phyloP scores from a whole-genome alignment of 176 grass and related monocot genomes.

The Sorghum bicolor region Sorghum_bicolor_NCBIv3 NC_012876.2:2693001-2693500 shows the following conservation, averaged over 20 bases:
- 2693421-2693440: background rate
- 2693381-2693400: background rate
- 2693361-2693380: no score
- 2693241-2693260: slow-evolving; percentile 77
- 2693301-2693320: background rate
- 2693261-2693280: slow-evolving; percentile 71
- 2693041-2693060: background rate
- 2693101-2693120: background rate
- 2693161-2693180: slow-evolving; percentile 81
- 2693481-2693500: background rate
- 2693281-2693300: background rate
- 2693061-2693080: background rate
- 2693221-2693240: slow-evolving; percentile 77
- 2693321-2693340: no score
- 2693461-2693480: background rate
- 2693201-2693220: slow-evolving; percentile 87
- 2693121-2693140: no score
- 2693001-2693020: slow-evolving; percentile 80
- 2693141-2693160: no score
- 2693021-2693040: slow-evolving; percentile 39
- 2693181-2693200: slow-evolving; percentile 80
- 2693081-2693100: background rate
- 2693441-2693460: background rate
- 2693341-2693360: no score
- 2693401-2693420: background rate